These are phyloP conservation scores for Coemansia sp. DNA, from an alignment of 192 early-diverging fungal species.

Conservation along the genomic window DNA sequence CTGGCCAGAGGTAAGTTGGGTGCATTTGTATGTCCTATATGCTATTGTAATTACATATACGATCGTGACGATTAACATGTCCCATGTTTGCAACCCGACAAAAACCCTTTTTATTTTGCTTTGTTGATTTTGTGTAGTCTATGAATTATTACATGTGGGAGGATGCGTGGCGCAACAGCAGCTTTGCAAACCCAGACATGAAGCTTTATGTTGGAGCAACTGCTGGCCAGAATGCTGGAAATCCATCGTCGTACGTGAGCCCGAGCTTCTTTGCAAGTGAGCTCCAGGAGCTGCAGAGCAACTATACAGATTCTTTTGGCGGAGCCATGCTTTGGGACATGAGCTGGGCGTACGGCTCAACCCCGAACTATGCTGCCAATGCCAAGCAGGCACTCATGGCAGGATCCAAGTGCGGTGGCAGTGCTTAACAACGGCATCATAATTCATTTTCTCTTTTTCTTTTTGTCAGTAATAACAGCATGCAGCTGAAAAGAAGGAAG, in stretches of 20 bases:
- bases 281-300: conserved; percentile 36
- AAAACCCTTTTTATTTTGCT: neutral
- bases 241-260: conserved; percentile 49
- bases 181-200: conserved; percentile 59
- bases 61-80: too few relatives aligned
- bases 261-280: conserved; percentile 47
- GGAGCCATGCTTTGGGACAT: conserved; percentile 73
- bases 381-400: conserved; percentile 51
- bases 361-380: conserved; percentile 47
- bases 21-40: neutral
- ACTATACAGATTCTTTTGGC: conserved; percentile 58
- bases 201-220: conserved; percentile 60
- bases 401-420: conserved; percentile 33
- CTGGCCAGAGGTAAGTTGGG: conserved; percentile 41
- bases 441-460: neutral
- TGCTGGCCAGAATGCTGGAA: conserved; percentile 56
- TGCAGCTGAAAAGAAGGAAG: neutral
- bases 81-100: neutral
- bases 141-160: conserved; percentile 58
- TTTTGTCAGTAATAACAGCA: neutral
- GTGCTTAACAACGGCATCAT: neutral
- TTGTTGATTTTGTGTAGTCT: conserved; percentile 19
- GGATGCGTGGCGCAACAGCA: conserved; percentile 59
- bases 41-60: too few relatives aligned
- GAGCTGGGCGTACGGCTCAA: conserved; percentile 50